These are phyloP conservation scores for Triticum turgidum DNA, from an alignment of 176 grass and related monocot genomes.

Conservation along the genomic window DNA sequence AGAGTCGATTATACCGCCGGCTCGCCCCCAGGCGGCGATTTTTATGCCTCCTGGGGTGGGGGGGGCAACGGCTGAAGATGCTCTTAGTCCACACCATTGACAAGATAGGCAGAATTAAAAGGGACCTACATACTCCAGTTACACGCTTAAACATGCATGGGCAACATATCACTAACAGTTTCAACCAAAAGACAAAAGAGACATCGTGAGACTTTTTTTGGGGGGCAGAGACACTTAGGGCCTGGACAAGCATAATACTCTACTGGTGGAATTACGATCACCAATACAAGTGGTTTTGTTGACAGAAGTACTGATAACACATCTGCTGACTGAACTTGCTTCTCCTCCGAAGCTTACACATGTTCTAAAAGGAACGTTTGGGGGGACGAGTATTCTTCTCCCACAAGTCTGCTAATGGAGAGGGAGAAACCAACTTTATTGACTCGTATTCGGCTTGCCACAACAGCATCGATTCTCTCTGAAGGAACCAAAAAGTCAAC, in stretches of 20 bases:
- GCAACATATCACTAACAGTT: no score
- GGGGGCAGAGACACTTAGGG: no score
- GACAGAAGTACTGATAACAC: background rate
- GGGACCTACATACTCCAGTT: no score
- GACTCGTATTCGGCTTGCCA: background rate
- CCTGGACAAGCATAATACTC: no score
- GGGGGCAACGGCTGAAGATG: no score
- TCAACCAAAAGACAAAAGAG: no score
- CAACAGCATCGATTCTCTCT: slow-evolving; percentile 17
- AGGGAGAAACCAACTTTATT: slow-evolving; percentile 10
- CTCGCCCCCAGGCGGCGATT: no score
- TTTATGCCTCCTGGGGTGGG: no score
- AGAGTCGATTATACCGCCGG: no score
- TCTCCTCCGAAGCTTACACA: background rate
- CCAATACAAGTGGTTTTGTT: background rate
- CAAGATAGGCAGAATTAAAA: background rate
- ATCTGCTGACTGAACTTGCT: background rate
- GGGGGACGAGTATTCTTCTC: background rate
- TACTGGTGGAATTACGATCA: no score
- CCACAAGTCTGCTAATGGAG: slow-evolving; percentile 12
- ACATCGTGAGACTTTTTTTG: no score
- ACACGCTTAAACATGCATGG: no score
- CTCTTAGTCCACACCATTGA: background rate
- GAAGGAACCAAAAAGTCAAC: background rate
- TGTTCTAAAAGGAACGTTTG: background rate